Evolutionary conservation across 768 basidiomycete species (phyloP), one percentile per base, ranked within the genome.

Genomic region (Termitomyces sp.): DNA sequence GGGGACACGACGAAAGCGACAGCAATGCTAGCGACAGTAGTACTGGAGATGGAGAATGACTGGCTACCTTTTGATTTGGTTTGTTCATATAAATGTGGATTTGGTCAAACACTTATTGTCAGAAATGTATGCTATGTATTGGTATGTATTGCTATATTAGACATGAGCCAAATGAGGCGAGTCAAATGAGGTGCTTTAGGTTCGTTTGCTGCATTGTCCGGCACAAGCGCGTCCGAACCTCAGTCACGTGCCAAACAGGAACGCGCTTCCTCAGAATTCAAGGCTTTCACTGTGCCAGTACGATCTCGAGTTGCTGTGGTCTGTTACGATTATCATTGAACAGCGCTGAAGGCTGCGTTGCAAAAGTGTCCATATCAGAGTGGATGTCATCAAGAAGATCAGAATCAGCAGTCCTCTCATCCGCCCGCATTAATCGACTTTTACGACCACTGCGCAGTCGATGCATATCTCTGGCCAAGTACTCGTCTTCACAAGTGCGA

Each of bases 1-100:
- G 85, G 83, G 92, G 91, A 0, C 87, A 91, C 40, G 91, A 94
- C 65, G 91, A 93, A 70, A 92, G 88, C 54, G 91, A 94, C 62
- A 90, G 88, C 66, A 87, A 86, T 64, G 78, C 89, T 14, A 91
- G 89, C 59, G 90, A 91, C 63, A 85, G 79, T 51, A 85, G 87
- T 54, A 48, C 55, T 23, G 66, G 59, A 23, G 55, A 58, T 6
- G 47, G 28, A 51, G 34, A 44, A 11, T 51, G 12, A 2, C 43
- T 37, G 9, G 7, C 35, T 37, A 34, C 17, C 19, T 32, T 32
- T 47, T 1, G 40, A 6, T 21, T 32, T 30, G 10, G 2, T 14
- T 32, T 21, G 46, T 21, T 2, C 12, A 32, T 47, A 47, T 14
- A 12, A 41, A 9, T 8, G 30, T 11, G 17, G 0, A 23, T 21